Evolutionary conservation across 768 basidiomycete species (phyloP), one percentile per base, ranked within the genome.

Genomic region (Xerocomellus amylosporus): DNA sequence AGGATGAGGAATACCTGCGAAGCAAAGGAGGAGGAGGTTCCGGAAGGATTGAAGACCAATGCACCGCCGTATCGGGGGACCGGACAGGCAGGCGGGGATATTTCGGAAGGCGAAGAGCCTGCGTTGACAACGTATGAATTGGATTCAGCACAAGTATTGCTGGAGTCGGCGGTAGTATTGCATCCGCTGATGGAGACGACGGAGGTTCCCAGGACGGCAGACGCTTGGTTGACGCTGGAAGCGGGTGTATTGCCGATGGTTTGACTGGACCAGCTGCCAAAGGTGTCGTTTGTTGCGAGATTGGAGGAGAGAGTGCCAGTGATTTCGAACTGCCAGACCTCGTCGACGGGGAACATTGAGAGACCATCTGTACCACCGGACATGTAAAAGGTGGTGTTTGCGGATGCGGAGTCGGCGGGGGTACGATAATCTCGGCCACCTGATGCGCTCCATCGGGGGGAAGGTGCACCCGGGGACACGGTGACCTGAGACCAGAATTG

Each of bases 271-370:
- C 90, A 93, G 42, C 77, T 84, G 10, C 78, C 89, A 17, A 61
- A 61, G 1, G 81, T 73, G 46, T 66, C 55, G 47, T 79, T 69
- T 22, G 40, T 43, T 3, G 79, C 79, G 31, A 84, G 66, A 65
- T 92, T 92, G 17, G 87, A 80, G 3, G 90, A 84, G 15, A 93
- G 73, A 0, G 83, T 80, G 26, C 90, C 90, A 12, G 86, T 80
- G 14, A 93, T 71, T 54, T 81, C 73, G 40, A 93, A 71, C 59
- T 78, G 77, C 88, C 88, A 93, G 19, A 89, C 75, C 49, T 91
- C 82, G 20, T 86, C 82, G 33, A 90, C 70, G 34, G 81, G 71
- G 54, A 70, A 75, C 31, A 71, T 59, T 3, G 65, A 70, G 15
- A 59, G 71, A 10, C 77, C 80, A 56, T 87, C 73, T 26, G 76